Conservation (phyloP, 2,329 filamentous ascomycete species). For the Alternaria sp. region DNA sequence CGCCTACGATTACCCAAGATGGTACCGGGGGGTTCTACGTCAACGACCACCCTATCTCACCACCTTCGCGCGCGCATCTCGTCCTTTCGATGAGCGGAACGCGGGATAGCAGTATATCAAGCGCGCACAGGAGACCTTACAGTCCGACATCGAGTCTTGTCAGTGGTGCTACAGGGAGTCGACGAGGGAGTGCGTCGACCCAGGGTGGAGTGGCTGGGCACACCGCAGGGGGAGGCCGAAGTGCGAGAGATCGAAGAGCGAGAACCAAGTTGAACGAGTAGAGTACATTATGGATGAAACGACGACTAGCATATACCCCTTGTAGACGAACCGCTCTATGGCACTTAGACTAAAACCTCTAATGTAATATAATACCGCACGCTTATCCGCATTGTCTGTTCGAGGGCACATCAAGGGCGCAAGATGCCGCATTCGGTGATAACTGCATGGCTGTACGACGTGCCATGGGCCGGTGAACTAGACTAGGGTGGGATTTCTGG, state of each 20-base stretch:
- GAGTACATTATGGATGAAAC: not conserved
- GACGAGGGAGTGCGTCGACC: slow-evolving; percentile 3
- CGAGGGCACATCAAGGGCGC: slow-evolving; percentile 2
- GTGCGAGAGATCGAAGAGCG: slow-evolving; percentile 31
- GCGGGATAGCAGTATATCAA: slow-evolving; percentile 17
- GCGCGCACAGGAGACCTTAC: slow-evolving; percentile 8
- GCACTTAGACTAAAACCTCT: not conserved
- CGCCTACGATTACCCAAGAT: slow-evolving; percentile 13
- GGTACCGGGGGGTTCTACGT: slow-evolving; percentile 25
- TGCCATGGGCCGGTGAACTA: slow-evolving; percentile 5
- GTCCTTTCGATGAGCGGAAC: slow-evolving; percentile 12
- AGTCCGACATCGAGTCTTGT: slow-evolving; percentile 12
- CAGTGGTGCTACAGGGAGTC: not conserved
- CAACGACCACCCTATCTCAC: slow-evolving; percentile 15
- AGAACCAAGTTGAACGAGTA: slow-evolving; percentile 21
- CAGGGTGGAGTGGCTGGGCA: not conserved
- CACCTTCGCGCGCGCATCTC: slow-evolving; percentile 19
- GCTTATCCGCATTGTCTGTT: not conserved
- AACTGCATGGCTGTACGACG: not conserved
- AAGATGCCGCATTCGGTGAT: slow-evolving; percentile 3
- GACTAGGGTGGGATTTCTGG: fast-evolving
- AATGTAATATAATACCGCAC: not conserved
- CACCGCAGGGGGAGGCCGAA: slow-evolving; percentile 29
- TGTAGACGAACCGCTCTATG: not conserved
- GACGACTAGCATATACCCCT: not conserved